Evolutionary conservation across 108 stramenopile species (phyloP).

Genomic region (Skeletonema grethae): DNA sequence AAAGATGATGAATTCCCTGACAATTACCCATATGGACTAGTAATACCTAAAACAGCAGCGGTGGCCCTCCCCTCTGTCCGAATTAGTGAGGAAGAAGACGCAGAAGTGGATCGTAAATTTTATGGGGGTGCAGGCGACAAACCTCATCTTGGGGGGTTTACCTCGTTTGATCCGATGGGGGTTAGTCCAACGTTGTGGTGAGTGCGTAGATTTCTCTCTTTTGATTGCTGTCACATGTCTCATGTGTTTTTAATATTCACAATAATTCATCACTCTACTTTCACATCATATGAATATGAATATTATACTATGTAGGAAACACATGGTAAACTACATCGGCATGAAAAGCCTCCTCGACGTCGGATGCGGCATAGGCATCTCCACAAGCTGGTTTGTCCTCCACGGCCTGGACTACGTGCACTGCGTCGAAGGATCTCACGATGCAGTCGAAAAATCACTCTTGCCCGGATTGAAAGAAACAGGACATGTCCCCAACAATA

Average conservation of each 20-base stretch:
- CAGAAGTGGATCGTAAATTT: slow-evolving; percentile 23
- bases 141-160: slow-evolving; percentile 81
- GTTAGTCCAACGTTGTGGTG: slow-evolving; percentile 65
- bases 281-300: no score
- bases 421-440: slow-evolving; percentile 84
- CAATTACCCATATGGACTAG: not conserved
- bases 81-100: slow-evolving; percentile 23
- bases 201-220: not conserved
- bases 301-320: not conserved
- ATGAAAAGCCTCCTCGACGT: slow-evolving; percentile 80
- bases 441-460: slow-evolving; percentile 63
- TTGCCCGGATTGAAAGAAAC: slow-evolving; percentile 53
- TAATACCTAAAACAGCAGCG: slow-evolving; percentile 6
- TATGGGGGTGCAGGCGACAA: slow-evolving; percentile 81
- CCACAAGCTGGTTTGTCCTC: slow-evolving; percentile 66
- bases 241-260: not conserved
- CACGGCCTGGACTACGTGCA: slow-evolving; percentile 61
- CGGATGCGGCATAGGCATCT: slow-evolving; percentile 80
- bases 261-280: no score
- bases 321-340: slow-evolving; percentile 49
- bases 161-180: slow-evolving; percentile 58
- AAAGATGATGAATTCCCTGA: not conserved
- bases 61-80: slow-evolving; percentile 41
- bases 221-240: not conserved
- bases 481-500: slow-evolving; percentile 9